Evolutionary conservation across 192 early-diverging fungal genomes (phyloP).

Genomic region (Backusella australiensis): DNA sequence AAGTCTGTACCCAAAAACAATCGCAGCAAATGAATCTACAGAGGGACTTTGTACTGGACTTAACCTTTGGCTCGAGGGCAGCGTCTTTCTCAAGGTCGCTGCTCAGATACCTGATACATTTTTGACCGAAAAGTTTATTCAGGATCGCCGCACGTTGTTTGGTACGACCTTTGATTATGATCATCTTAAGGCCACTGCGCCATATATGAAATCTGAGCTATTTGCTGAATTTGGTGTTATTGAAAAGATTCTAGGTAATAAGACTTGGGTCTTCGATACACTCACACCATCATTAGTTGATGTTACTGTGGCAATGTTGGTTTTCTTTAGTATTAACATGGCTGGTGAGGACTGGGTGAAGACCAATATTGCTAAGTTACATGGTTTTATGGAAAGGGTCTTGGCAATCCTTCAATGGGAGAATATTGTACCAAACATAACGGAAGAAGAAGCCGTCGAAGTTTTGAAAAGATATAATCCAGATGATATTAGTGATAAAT

Average conservation of each 20-base stretch:
- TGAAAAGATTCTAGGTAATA: neutral
- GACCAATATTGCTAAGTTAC: neutral
- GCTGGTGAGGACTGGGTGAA: neutral
- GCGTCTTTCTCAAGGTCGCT: neutral
- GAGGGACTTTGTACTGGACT: neutral
- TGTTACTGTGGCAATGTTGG: slow-evolving; percentile 12
- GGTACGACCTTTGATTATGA: neutral
- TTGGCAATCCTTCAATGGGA: neutral
- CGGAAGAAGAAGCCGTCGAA: neutral
- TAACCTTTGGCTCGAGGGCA: neutral
- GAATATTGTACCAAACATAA: neutral
- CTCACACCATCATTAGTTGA: slow-evolving; percentile 6
- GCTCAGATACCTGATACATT: neutral
- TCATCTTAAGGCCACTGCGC: neutral
- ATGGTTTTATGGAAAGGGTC: neutral
- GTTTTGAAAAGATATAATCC: neutral
- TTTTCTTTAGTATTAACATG: neutral
- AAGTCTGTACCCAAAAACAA: slow-evolving; percentile 18
- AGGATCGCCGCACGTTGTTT: neutral
- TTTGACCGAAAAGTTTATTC: neutral
- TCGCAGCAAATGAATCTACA: neutral
- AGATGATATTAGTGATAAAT: neutral
- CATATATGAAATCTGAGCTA: neutral
- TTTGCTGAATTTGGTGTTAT: slow-evolving; percentile 9
- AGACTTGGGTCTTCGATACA: slow-evolving; percentile 21